A percentile compares a stretch with the other conserved stretches of the same genome.
Evolutionary conservation across 495 filamentous ascomycete genomes (phyloP).

Genomic region (Neurospora terricola): DNA sequence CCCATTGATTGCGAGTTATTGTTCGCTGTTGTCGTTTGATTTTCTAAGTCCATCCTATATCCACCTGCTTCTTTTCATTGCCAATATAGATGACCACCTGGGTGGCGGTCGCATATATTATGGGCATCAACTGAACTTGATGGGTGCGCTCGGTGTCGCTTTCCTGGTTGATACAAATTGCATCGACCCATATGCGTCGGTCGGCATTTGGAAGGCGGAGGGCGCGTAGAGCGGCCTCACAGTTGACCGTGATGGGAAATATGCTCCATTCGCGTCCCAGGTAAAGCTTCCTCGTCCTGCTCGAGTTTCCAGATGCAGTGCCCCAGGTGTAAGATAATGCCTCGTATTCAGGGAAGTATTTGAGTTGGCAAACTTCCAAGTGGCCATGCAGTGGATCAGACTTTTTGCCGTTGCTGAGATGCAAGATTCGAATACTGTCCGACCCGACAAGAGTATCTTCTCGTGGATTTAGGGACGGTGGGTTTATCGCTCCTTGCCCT

Average conservation of each 20-base stretch:
- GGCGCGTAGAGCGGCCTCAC: conserved; percentile 10
- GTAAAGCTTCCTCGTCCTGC: conserved; percentile 9
- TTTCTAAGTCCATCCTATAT: background rate
- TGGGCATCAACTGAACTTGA: conserved; percentile 21
- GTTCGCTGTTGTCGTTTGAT: background rate
- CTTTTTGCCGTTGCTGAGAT: conserved; percentile 8
- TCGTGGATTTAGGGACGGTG: background rate
- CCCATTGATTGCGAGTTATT: conserved; percentile 1
- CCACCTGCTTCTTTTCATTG: background rate
- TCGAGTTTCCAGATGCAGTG: conserved; percentile 7
- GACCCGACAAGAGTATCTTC: background rate
- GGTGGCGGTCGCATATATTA: conserved; percentile 20
- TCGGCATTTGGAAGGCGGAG: conserved; percentile 8
- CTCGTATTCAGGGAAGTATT: conserved; percentile 16
- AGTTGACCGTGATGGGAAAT: conserved; percentile 12
- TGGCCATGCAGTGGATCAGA: conserved; percentile 10
- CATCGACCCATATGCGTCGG: conserved; percentile 21
- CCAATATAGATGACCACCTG: conserved; percentile 22
- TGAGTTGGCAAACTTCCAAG: conserved; percentile 6
- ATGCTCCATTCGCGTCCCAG: conserved; percentile 12
- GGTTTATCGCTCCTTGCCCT: background rate
- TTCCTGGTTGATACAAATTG: conserved; percentile 24
- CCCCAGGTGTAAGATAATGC: conserved; percentile 14
- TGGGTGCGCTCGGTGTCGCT: conserved; percentile 11
- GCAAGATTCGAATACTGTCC: conserved; percentile 12